Percentiles rank a stretch among this genome's conserved stretches.
Conservation (phyloP, 2,329 filamentous ascomycete genomes). For the Stemphylium lycopersici region DNA sequence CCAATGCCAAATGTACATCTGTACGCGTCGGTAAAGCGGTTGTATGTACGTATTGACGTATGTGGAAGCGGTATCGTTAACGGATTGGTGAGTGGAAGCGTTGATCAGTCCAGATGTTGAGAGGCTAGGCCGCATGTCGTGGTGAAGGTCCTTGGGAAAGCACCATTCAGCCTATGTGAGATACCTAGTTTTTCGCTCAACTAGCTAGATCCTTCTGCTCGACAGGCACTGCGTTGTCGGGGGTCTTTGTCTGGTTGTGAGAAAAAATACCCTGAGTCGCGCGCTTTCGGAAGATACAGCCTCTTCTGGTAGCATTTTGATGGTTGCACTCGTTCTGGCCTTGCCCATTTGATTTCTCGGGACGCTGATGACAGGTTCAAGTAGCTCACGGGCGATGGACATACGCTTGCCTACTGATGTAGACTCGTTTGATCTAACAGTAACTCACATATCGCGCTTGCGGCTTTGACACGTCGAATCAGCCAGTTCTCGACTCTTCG, state of each 20-base stretch:
- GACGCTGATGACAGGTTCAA: conserved; percentile 84
- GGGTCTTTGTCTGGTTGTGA: conserved; percentile 81
- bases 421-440: conserved; percentile 81
- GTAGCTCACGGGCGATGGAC: conserved; percentile 72
- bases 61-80: not conserved
- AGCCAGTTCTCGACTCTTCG: conserved; percentile 72
- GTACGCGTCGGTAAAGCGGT: not conserved
- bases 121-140: not conserved
- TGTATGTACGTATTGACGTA: not conserved
- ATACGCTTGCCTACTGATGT: conserved; percentile 82
- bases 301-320: conserved; percentile 83
- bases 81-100: not conserved
- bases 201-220: conserved; percentile 64
- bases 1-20: not conserved
- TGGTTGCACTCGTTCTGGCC: conserved; percentile 70
- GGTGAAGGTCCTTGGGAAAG: not conserved
- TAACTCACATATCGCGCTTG: conserved; percentile 74
- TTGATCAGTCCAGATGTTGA: not conserved
- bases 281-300: conserved; percentile 79
- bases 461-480: conserved; percentile 67
- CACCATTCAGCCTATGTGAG: conserved; percentile 12
- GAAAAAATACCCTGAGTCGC: conserved; percentile 75
- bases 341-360: conserved; percentile 84
- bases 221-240: conserved; percentile 67
- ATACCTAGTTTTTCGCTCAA: conserved; percentile 60